Conservation (phyloP, 441 rosid genomes). For the Aquilaria agallochum region DNA sequence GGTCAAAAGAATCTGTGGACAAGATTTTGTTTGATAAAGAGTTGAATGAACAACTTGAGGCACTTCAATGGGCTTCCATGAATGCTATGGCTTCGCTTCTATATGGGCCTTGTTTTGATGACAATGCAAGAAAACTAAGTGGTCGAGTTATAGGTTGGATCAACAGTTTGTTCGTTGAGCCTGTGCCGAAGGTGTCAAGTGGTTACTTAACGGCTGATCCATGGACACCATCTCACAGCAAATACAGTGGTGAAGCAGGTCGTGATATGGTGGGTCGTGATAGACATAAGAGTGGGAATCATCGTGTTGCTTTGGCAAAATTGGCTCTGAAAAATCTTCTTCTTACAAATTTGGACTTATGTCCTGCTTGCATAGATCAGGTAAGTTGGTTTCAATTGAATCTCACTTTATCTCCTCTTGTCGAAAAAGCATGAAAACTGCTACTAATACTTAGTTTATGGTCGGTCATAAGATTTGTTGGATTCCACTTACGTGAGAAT, state of each 20-base stretch:
- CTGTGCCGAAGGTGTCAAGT: slow-evolving; percentile 86
- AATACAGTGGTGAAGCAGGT: slow-evolving; percentile 74
- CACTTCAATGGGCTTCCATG: slow-evolving; percentile 94
- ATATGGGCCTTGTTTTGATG: slow-evolving; percentile 95
- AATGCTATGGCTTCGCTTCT: slow-evolving; percentile 94
- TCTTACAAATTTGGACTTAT: slow-evolving; percentile 89
- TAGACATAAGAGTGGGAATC: slow-evolving; percentile 78
- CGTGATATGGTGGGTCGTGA: slow-evolving; percentile 84
- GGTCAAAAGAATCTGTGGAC: slow-evolving; percentile 93
- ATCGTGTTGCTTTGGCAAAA: slow-evolving; percentile 85
- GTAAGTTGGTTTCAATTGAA: slow-evolving; percentile 23
- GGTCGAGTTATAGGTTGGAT: slow-evolving; percentile 94
- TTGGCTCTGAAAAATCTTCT: slow-evolving; percentile 93
- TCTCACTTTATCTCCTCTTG: too few relatives aligned
- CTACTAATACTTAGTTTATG: too few relatives aligned
- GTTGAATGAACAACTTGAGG: slow-evolving; percentile 83
- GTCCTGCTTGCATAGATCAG: slow-evolving; percentile 98
- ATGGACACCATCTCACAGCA: slow-evolving; percentile 86
- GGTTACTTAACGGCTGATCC: slow-evolving; percentile 94
- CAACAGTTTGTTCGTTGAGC: slow-evolving; percentile 89
- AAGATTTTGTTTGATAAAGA: slow-evolving; percentile 90
- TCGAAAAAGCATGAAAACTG: too few relatives aligned
- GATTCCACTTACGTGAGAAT: too few relatives aligned
- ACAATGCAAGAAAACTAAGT: slow-evolving; percentile 93
- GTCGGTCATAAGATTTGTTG: not conserved